These are phyloP conservation scores for Schwanniomyces pseudopolymorphus DNA, from an alignment of 805 yeast species.

Conservation along the genomic window DNA sequence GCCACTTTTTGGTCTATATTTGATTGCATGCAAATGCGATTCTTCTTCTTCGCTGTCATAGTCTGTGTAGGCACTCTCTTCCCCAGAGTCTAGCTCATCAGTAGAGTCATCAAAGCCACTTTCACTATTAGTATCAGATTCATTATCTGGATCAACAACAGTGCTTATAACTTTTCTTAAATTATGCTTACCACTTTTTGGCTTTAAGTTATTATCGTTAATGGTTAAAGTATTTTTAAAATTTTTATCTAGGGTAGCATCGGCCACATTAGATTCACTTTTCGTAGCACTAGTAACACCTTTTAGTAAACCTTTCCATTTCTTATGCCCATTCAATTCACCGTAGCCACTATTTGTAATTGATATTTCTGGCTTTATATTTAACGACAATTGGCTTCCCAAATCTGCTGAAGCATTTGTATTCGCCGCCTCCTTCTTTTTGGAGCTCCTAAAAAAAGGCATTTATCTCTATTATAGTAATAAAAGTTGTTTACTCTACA, in stretches of 20 bases:
- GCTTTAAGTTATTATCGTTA: not conserved
- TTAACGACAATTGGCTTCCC: not conserved
- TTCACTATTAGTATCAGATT: slow-evolving; percentile 10
- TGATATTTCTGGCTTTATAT: not conserved
- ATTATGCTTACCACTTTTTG: not conserved
- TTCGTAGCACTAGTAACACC: not conserved
- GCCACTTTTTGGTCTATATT: slow-evolving; percentile 12
- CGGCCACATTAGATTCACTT: not conserved
- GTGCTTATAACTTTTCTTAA: slow-evolving; percentile 24
- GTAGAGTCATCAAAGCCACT: slow-evolving; percentile 8
- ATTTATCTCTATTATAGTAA: not conserved
- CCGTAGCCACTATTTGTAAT: not conserved
- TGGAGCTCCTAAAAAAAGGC: not conserved
- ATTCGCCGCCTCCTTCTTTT: not conserved
- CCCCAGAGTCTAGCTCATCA: not conserved
- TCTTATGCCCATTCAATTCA: not conserved
- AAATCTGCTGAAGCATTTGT: not conserved
- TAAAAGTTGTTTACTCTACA: not conserved
- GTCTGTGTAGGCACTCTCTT: slow-evolving; percentile 8
- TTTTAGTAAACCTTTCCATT: not conserved
- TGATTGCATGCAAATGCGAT: slow-evolving; percentile 27
- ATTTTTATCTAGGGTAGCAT: not conserved
- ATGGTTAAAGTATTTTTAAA: not conserved
- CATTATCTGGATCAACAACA: slow-evolving; percentile 18
- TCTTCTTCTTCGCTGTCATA: slow-evolving; percentile 8